Percentiles rank a stretch among this genome's conserved stretches.
These are phyloP conservation scores for Beauveria caledonica DNA, from an alignment of 2,329 filamentous ascomycete species.

Conservation along the genomic window DNA sequence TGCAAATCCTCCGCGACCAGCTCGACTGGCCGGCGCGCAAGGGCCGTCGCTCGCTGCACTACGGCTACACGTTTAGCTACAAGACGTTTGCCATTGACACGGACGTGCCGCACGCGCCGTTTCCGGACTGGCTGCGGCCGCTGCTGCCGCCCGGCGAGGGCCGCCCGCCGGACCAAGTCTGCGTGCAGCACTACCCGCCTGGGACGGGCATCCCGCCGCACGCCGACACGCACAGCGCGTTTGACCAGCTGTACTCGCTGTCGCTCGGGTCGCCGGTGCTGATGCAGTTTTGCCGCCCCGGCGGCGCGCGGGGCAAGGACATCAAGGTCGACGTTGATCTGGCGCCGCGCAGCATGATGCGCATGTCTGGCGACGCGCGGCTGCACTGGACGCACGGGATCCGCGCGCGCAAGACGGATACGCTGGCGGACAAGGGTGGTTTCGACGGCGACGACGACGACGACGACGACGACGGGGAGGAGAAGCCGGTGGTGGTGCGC, in stretches of 20 bases:
- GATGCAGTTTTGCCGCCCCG: constrained; percentile 34
- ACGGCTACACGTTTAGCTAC: constrained; percentile 50
- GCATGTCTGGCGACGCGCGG: constrained; percentile 40
- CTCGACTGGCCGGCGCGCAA: constrained; percentile 38
- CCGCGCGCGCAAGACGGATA: constrained; percentile 44
- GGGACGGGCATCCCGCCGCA: constrained; percentile 53
- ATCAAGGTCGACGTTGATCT: constrained; percentile 36
- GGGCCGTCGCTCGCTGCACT: constrained; percentile 44
- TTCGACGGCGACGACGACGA: no score
- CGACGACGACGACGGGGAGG: no score
- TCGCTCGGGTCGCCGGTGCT: constrained; percentile 33
- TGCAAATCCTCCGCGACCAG: constrained; percentile 34
- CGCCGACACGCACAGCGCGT: constrained; percentile 46
- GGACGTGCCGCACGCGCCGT: constrained; percentile 38
- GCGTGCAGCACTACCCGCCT: constrained; percentile 51
- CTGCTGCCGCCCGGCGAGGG: constrained; percentile 33
- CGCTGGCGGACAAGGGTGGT: constrained; percentile 27
- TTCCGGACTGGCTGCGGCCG: constrained; percentile 42
- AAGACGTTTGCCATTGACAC: constrained; percentile 48
- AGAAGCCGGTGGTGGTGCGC: constrained; percentile 29
- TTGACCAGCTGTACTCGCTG: constrained; percentile 37
- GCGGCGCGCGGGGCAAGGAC: no score
- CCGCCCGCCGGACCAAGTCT: constrained; percentile 47
- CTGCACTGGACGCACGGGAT: constrained; percentile 51
- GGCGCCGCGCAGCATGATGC: constrained; percentile 40